Conservation (phyloP, 106 monocot species). For the Vanilla planifolia region DNA sequence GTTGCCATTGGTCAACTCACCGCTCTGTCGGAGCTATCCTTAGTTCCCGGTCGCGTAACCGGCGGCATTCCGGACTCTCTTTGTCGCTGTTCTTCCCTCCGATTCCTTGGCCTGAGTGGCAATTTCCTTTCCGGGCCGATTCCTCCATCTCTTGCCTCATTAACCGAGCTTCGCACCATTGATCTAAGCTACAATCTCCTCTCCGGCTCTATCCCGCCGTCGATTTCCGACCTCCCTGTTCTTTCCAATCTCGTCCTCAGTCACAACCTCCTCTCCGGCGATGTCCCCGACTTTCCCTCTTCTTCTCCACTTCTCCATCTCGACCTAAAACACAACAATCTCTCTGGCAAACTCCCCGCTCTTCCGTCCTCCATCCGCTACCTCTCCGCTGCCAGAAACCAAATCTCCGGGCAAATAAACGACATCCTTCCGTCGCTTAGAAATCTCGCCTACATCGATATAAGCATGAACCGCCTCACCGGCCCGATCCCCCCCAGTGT, state of each 20-base stretch:
- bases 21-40: conserved; percentile 49
- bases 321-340: conserved; percentile 58
- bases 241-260: conserved; percentile 51
- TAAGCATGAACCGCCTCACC: conserved; percentile 44
- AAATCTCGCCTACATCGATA: conserved; percentile 45
- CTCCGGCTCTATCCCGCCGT: conserved; percentile 35
- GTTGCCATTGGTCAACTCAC: conserved; percentile 39
- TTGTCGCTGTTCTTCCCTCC: conserved; percentile 24
- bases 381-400: conserved; percentile 44
- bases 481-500: conserved; percentile 38
- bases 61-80: conserved; percentile 38
- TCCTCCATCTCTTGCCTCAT: conserved; percentile 23
- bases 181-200: conserved; percentile 69
- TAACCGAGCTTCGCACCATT: conserved; percentile 37
- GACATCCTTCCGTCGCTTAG: conserved; percentile 29
- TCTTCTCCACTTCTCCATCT: conserved; percentile 33
- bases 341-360: conserved; percentile 39
- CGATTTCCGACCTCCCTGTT: conserved; percentile 16
- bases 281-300: conserved; percentile 34
- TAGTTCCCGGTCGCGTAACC: conserved; percentile 59
- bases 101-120: conserved; percentile 49
- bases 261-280: conserved; percentile 51
- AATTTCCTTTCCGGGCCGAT: conserved; percentile 57
- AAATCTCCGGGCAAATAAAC: conserved; percentile 31
- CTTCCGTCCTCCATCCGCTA: conserved; percentile 46